A percentile compares a stretch with the other conserved stretches of the same genome.
These are phyloP conservation scores for Mycena latifolia DNA, from an alignment of 768 basidiomycete species.

Conservation along the genomic window DNA sequence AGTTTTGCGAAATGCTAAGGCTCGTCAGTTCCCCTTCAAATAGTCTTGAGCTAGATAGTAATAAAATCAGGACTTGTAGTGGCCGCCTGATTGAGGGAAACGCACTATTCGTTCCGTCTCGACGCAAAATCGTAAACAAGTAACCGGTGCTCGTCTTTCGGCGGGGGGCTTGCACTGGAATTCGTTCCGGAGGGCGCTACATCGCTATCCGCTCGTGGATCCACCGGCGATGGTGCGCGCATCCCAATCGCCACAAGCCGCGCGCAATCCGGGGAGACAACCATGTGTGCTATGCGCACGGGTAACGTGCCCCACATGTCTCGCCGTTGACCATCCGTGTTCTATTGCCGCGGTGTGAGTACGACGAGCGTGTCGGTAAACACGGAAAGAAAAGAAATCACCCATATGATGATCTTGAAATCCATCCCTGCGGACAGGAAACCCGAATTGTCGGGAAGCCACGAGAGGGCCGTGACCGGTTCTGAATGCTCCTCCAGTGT, in stretches of 20 bases:
- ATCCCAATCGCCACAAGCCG: conserved; percentile 90
- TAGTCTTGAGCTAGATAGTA: conserved; percentile 64
- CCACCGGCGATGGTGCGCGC: conserved; percentile 47
- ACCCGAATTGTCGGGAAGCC: conserved; percentile 90
- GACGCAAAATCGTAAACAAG: conserved; percentile 83
- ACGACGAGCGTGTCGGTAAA: conserved; percentile 25
- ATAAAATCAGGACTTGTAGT: conserved; percentile 2
- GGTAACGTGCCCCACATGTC: conserved; percentile 77
- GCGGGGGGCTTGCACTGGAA: conserved; percentile 47
- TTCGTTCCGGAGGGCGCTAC: conserved; percentile 41
- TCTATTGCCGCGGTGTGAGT: conserved; percentile 58
- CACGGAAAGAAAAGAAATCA: conserved; percentile 50
- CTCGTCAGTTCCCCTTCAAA: conserved; percentile 89
- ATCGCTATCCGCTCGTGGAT: conserved; percentile 49
- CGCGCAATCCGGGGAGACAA: conserved; percentile 86
- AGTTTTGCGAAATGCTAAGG: conserved; percentile 88
- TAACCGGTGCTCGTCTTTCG: conserved; percentile 69
- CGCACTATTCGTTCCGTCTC: conserved; percentile 78
- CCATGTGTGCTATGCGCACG: conserved; percentile 89
- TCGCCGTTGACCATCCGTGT: conserved; percentile 76
- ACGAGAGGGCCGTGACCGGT: conserved; percentile 86
- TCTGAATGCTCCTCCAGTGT: conserved; percentile 81
- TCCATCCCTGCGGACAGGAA: conserved; percentile 94
- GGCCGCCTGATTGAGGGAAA: conserved; percentile 25
- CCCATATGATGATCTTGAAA: conserved; percentile 87